Conservation (phyloP, 495 filamentous ascomycete genomes). For the Cladorrhinum samala region DNA sequence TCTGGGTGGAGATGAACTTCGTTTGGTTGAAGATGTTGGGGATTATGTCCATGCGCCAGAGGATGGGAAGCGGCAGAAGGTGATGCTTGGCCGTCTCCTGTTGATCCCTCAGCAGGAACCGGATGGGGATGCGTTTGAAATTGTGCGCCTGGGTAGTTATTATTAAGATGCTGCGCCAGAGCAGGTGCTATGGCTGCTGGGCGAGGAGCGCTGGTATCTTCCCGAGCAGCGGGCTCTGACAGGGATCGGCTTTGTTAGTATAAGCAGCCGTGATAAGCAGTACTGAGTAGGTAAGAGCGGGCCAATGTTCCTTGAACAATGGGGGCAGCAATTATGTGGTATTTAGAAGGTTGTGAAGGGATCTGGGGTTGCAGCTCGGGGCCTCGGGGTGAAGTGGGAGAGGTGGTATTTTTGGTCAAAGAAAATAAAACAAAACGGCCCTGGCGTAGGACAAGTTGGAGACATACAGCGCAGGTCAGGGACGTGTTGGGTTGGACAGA, state of each 20-base stretch:
- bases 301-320: background rate
- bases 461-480: background rate
- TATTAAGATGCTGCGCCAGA: constrained; percentile 19
- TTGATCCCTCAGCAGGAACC: constrained; percentile 12
- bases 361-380: constrained; percentile 1
- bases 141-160: constrained; percentile 9
- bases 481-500: constrained; percentile 6
- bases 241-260: constrained; percentile 14
- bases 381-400: background rate
- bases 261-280: background rate
- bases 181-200: constrained; percentile 15
- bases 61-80: constrained; percentile 16
- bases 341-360: background rate
- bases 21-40: constrained; percentile 17
- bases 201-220: constrained; percentile 12
- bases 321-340: background rate
- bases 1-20: constrained; percentile 29
- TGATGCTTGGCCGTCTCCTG: constrained; percentile 12
- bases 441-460: background rate
- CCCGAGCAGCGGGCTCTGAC: constrained; percentile 24
- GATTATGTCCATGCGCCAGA: constrained; percentile 31
- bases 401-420: background rate
- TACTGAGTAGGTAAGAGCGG: background rate
- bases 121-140: constrained; percentile 17
- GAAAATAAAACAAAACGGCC: background rate